phyloP scores from a whole-genome alignment of 164 flowering plant genomes.

The Paratinospora sagittata region DNA sequence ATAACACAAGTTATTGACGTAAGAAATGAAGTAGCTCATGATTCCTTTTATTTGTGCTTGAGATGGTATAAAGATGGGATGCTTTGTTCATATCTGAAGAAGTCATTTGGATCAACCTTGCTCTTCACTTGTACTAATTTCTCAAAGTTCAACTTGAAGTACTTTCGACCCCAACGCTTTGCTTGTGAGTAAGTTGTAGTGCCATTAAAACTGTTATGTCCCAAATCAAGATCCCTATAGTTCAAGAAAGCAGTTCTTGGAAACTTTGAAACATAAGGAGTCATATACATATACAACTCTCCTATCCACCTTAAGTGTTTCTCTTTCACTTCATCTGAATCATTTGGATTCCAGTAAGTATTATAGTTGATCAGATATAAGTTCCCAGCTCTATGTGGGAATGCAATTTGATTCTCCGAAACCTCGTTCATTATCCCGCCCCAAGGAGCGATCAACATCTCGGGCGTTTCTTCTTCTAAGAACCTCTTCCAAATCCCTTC shows the following conservation, averaged over 20 bases:
- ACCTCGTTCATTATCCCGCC: constrained; percentile 26
- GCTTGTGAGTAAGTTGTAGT: constrained; percentile 20
- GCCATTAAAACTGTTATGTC: no score
- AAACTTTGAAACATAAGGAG: constrained; percentile 15
- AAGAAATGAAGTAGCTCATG: no score
- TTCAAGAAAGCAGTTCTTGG: constrained; percentile 12
- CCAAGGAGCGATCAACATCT: constrained; percentile 11
- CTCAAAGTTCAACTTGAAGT: constrained; percentile 24
- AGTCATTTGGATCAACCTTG: neutral
- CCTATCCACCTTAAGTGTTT: constrained; percentile 19
- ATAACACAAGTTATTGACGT: no score
- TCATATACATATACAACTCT: constrained; percentile 11
- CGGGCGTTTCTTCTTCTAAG: constrained; percentile 1
- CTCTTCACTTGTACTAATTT: no score
- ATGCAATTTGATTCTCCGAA: constrained; percentile 12
- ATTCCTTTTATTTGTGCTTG: no score
- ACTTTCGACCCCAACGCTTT: constrained; percentile 23
- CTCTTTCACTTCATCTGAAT: neutral
- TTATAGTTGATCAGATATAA: constrained; percentile 4
- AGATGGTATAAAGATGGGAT: no score
- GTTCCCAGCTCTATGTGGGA: constrained; percentile 16
- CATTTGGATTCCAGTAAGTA: constrained; percentile 8
- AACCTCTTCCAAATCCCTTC: constrained; percentile 15
- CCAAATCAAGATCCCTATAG: no score
- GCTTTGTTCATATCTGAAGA: no score